A percentile compares a stretch with the other conserved stretches of the same genome.
These are phyloP conservation scores for Penicillium aurantiogriseum DNA, from an alignment of 2,329 filamentous ascomycete species.

Conservation along the genomic window DNA sequence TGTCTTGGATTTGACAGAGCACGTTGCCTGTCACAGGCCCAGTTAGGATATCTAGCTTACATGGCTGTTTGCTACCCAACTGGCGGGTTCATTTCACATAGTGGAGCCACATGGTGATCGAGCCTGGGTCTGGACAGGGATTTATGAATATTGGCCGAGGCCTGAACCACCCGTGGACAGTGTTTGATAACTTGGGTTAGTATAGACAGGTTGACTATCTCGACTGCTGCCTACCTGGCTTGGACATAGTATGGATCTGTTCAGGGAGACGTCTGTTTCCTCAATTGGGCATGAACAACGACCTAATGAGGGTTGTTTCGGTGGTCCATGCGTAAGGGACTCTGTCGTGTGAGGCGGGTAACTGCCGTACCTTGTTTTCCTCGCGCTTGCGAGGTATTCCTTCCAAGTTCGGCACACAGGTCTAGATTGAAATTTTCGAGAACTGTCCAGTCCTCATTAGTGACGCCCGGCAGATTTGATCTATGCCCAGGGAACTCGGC, in stretches of 20 bases:
- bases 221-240: background rate
- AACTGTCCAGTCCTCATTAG: constrained; percentile 60
- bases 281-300: constrained; percentile 53
- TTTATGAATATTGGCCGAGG: constrained; percentile 62
- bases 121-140: constrained; percentile 76
- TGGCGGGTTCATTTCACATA: constrained; percentile 54
- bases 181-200: constrained; percentile 65
- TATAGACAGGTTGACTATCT: background rate
- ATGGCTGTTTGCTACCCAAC: background rate
- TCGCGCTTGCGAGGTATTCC: constrained; percentile 61
- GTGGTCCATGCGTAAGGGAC: constrained; percentile 4
- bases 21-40: constrained; percentile 80
- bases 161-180: constrained; percentile 38
- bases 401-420: constrained; percentile 66
- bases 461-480: constrained; percentile 54
- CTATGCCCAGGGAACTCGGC: constrained; percentile 52
- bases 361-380: constrained; percentile 56
- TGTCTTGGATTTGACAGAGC: constrained; percentile 61
- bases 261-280: background rate
- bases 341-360: constrained; percentile 19
- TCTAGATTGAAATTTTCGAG: constrained; percentile 67
- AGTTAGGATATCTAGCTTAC: constrained; percentile 2
- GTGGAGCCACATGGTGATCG: constrained; percentile 84
- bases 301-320: constrained; percentile 49
- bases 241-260: background rate